Percentiles rank a stretch among this genome's conserved stretches.
These are phyloP conservation scores for Colletotrichum sp. DNA, from an alignment of 2,329 filamentous ascomycete genomes.

Conservation along the genomic window DNA sequence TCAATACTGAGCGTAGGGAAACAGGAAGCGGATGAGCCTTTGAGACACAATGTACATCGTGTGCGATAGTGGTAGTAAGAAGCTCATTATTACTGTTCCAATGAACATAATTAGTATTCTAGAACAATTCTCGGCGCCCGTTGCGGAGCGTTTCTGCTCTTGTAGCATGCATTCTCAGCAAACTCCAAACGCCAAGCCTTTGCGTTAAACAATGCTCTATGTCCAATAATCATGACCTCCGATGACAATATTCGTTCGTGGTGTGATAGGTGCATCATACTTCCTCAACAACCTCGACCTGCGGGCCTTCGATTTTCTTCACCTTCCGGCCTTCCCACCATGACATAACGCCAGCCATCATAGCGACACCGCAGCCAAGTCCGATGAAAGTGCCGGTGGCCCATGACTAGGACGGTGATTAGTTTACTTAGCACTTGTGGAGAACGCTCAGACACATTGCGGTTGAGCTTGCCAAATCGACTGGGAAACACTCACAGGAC, in stretches of 20 bases:
- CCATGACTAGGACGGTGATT: not conserved
- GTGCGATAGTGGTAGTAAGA: too few relatives aligned
- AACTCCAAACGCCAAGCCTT: not conserved
- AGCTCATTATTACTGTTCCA: not conserved
- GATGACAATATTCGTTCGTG: fast-evolving
- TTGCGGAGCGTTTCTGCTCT: not conserved
- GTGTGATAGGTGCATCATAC: not conserved
- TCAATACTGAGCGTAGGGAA: too few relatives aligned
- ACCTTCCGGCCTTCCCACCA: conserved; percentile 30
- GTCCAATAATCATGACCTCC: not conserved
- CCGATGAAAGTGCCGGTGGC: conserved; percentile 28
- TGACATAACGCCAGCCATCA: conserved; percentile 28
- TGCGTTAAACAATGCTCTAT: not conserved
- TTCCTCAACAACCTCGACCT: conserved; percentile 23
- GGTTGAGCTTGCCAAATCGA: not conserved
- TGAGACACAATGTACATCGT: too few relatives aligned
- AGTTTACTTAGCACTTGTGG: not conserved
- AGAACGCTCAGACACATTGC: not conserved
- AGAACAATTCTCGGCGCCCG: too few relatives aligned
- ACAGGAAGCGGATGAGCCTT: too few relatives aligned
- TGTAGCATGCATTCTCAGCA: not conserved
- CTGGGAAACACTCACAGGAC: conserved; percentile 22
- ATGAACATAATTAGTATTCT: not conserved
- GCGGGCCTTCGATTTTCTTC: conserved; percentile 28
- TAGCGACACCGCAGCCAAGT: conserved; percentile 27